These are phyloP conservation scores for Saccharomycopsis crataegensis DNA, from an alignment of 1,139 yeast genomes.

Conservation along the genomic window DNA sequence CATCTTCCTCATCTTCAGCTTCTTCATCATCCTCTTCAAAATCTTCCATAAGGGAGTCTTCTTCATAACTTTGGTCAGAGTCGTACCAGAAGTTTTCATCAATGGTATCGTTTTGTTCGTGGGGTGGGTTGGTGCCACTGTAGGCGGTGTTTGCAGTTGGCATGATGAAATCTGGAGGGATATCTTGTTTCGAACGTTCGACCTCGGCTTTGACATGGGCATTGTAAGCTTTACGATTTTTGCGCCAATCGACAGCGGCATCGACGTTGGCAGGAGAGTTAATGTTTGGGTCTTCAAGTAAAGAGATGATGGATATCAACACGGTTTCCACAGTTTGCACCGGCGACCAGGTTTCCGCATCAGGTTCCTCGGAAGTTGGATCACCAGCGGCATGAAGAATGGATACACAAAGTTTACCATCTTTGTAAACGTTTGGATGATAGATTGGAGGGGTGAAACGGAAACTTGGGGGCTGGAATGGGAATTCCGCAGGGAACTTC, in stretches of 20 bases:
- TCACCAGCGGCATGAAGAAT: slow-evolving; percentile 88
- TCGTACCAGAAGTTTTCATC: slow-evolving; percentile 89
- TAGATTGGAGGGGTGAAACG: slow-evolving; percentile 91
- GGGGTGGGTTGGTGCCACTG: slow-evolving; percentile 36
- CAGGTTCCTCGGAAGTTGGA: slow-evolving; percentile 84
- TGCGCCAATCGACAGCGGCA: slow-evolving; percentile 88
- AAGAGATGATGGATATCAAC: slow-evolving; percentile 78
- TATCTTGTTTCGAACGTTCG: slow-evolving; percentile 71
- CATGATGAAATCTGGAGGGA: slow-evolving; percentile 79
- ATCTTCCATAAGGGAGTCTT: slow-evolving; percentile 42
- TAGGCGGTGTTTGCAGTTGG: slow-evolving; percentile 65
- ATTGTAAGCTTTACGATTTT: slow-evolving; percentile 72
- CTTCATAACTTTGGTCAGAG: slow-evolving; percentile 56
- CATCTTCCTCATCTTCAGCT: slow-evolving; percentile 27
- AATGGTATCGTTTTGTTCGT: slow-evolving; percentile 54
- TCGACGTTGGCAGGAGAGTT: slow-evolving; percentile 95
- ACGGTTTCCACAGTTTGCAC: slow-evolving; percentile 94
- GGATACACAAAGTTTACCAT: slow-evolving; percentile 88
- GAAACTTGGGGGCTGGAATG: slow-evolving; percentile 86
- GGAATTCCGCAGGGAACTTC: slow-evolving; percentile 88
- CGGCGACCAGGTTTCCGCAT: slow-evolving; percentile 92
- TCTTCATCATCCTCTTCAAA: slow-evolving; percentile 43
- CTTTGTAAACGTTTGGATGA: slow-evolving; percentile 92
- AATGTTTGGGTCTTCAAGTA: slow-evolving; percentile 88
- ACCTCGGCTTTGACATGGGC: slow-evolving; percentile 78